A percentile compares a stretch with the other conserved stretches of the same genome.
These are phyloP conservation scores for Coriaria nepalensis DNA, from an alignment of 306 rosid species.

Conservation along the genomic window DNA sequence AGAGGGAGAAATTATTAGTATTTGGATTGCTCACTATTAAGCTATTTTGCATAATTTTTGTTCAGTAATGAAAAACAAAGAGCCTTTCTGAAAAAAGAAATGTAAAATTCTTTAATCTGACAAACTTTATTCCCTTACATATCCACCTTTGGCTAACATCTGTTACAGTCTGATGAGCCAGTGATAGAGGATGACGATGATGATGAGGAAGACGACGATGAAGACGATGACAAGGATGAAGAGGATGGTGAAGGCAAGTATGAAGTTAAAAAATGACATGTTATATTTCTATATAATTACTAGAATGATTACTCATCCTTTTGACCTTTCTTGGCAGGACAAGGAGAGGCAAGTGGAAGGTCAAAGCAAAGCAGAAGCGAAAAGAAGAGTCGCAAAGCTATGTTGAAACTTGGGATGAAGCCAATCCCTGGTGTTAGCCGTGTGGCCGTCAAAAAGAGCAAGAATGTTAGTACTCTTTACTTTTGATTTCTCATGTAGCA, in stretches of 20 bases:
- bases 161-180: conserved; percentile 58
- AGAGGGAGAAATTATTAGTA: too few species aligned
- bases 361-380: conserved; percentile 88
- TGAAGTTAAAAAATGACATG: too few species aligned
- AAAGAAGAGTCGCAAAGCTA: conserved; percentile 84
- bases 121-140: not conserved
- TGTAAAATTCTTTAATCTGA: too few species aligned
- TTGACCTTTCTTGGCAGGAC: conserved; percentile 8
- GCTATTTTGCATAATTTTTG: too few species aligned
- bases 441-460: conserved; percentile 81
- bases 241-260: conserved; percentile 60
- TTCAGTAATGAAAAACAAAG: too few species aligned
- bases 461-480: conserved; percentile 39
- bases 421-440: conserved; percentile 76
- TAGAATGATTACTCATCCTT: not conserved
- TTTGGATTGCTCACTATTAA: too few species aligned
- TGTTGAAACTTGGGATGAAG: conserved; percentile 84
- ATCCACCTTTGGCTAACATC: not conserved
- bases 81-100: too few species aligned
- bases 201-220: conserved; percentile 54
- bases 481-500: not conserved
- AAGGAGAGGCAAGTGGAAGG: conserved; percentile 62
- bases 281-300: too few species aligned
- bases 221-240: conserved; percentile 43
- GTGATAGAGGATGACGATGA: conserved; percentile 71